Evolutionary conservation across 495 filamentous ascomycete genomes (phyloP), one percentile per base, ranked within the genome.

Genomic region (Podospora anserina): DNA sequence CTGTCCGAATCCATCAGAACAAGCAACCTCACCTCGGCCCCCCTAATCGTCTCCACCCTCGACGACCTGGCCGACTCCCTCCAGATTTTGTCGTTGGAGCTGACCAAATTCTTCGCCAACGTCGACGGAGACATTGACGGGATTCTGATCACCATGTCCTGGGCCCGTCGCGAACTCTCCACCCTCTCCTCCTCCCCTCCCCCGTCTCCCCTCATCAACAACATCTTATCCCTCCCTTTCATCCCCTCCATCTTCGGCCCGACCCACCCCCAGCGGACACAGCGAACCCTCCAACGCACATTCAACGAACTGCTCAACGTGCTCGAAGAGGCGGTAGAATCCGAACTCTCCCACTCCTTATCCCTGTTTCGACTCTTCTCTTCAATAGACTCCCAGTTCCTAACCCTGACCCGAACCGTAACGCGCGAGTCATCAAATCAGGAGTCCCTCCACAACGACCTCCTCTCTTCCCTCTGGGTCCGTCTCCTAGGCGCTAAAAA

Each of bases 141-240:
- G 65, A 95, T 97, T 67, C 83, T 97, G 30, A 89, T 94, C 56
- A 91, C 94, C 16, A 97, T 97, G 92, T 92, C 96, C 77, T 97
- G 93, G 93, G 91, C 92, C 39, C 89, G 90, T 73, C 89, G 92
- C 61, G 92, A 97, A 78, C 86, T 97, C 11, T 75, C 81, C 20
- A 82, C 82, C 60, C 71, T 86, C 28, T 80, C 81, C 56, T 64
- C 72, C 27, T 73, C 75, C 20, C 87, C 89, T 4, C 81, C 85
- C 0, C 90, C 3, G 80, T 94, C 0, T 84, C 88, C 26, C 77
- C 97, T 96, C 75, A 78, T 95, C 64, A 90, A 97, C 81, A 87
- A 86, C 76, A 78, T 93, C 69, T 82, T 97, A 57, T 89, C 85
- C 61, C 82, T 82, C 57, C 78, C 89, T 23, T 91, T 91, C 49